These are phyloP conservation scores for Candida tetrigidarum DNA, from an alignment of 1,139 yeast species.

Conservation along the genomic window DNA sequence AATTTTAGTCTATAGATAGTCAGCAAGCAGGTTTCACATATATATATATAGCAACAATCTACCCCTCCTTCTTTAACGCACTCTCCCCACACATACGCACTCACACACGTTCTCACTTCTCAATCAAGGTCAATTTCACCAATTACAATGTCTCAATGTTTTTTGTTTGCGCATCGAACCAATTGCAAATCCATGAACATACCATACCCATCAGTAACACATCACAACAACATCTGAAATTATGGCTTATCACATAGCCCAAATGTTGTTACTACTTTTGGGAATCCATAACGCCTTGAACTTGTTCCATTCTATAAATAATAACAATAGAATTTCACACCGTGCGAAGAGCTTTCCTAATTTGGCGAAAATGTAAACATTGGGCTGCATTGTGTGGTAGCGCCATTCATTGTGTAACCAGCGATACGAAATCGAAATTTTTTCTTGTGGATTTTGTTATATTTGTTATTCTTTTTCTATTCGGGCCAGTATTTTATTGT, in stretches of 20 bases:
- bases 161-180: too few species aligned
- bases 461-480: background rate
- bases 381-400: background rate
- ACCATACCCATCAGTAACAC: background rate
- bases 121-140: too few species aligned
- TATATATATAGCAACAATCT: too few species aligned
- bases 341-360: background rate
- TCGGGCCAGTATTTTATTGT: too few species aligned
- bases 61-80: too few species aligned
- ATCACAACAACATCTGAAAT: background rate
- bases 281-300: too few species aligned
- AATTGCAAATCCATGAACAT: background rate
- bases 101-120: too few species aligned
- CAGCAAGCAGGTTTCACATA: too few species aligned
- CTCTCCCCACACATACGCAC: too few species aligned
- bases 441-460: background rate
- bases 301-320: too few species aligned
- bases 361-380: constrained; percentile 1
- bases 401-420: background rate
- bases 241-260: background rate
- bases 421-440: background rate
- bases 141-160: too few species aligned
- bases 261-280: background rate
- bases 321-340: background rate
- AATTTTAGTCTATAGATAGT: too few species aligned